Base-by-base conservation (phyloP, 1,284 basidiomycete species). In the Cystobasidium slooffiae region DNA sequence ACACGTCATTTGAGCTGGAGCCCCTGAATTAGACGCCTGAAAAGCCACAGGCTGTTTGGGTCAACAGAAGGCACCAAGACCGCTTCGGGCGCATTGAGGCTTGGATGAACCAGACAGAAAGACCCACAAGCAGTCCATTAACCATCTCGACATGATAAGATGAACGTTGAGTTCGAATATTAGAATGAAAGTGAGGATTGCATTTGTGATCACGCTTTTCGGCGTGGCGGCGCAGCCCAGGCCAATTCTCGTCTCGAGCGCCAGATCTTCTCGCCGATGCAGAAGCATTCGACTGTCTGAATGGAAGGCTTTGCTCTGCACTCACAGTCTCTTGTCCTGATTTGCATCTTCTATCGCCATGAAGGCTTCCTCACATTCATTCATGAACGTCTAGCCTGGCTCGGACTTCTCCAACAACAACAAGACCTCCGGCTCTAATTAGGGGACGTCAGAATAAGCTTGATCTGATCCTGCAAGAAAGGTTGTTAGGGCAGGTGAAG, bases 131-230 rank as follows among this genome's bases (percentile, higher is more conserved):
- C 31, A 31, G 31, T 31, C 31, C 31, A 31, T 31, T 31, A 1
- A 31, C 31, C 1, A 31, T 31, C 31, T 53, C 51, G 9, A 20
- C 51, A 53, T 18, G n/a, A 20, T 9, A 53, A 53, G 51, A 20
- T 20, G 24, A 31, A 37, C 4, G 24, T n/a, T 56, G 53, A 22
- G 31, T 31, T 31, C 31, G 5, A 31, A 31, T 31, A 31, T 31
- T 5, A 31, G 31, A 31, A 31, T 31, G 31, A 31, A 31, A 31
- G 31, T 31, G 24, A 14, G 12, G 18, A 6, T 56, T 56, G 53
- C 37, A 22, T n/a, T 6, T 41, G 56, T 56, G 56, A 43, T 59
- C 37, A 59, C 56, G 56, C 56, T 59, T 59, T 59, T 59, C 56
- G 56, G 39, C 37, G 56, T 59, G 56, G 56, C 56, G 39, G 37